Percentiles rank a stretch among this genome's conserved stretches.
Evolutionary conservation across 345 rosid genomes (phyloP).

Genomic region (Microthlaspi erraticum): DNA sequence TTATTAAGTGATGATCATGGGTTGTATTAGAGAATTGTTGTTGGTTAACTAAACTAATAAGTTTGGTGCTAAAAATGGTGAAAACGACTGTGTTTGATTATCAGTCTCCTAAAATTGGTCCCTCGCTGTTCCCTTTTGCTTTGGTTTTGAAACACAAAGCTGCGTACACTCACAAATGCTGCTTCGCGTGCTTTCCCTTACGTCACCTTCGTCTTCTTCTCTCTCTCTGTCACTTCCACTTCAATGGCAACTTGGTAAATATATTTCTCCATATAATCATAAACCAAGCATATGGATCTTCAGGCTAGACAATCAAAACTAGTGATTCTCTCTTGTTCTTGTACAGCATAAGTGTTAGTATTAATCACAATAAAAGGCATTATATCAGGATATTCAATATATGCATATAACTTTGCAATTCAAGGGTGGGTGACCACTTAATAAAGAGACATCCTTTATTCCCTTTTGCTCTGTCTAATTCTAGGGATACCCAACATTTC

Average conservation of each 20-base stretch:
- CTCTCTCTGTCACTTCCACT: slow-evolving; percentile 4
- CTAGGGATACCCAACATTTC: slow-evolving; percentile 40
- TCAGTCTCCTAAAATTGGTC: background rate
- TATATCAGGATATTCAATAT: background rate
- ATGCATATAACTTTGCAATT: slow-evolving; percentile 3
- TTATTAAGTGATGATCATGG: background rate
- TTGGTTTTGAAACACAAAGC: slow-evolving; percentile 49
- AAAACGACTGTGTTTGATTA: slow-evolving; percentile 42
- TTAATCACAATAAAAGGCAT: background rate
- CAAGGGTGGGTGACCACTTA: slow-evolving; percentile 47
- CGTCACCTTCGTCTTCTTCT: slow-evolving; percentile 52
- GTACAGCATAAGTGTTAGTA: background rate
- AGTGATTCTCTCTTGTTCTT: background rate
- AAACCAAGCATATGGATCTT: background rate
- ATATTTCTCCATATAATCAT: background rate
- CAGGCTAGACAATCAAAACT: background rate
- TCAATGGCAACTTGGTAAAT: slow-evolving; percentile 8
- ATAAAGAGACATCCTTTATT: slow-evolving; percentile 57
- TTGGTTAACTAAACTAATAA: background rate
- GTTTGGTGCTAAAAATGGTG: background rate
- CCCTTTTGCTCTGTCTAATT: slow-evolving; percentile 51
- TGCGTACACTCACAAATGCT: slow-evolving; percentile 43
- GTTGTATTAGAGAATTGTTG: background rate
- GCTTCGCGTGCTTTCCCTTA: slow-evolving; percentile 59
- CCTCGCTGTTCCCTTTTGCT: slow-evolving; percentile 36